Evolutionary conservation across 306 rosid genomes (phyloP), one percentile per base, ranked within the genome.

Genomic region (Prinsepia uniflora): DNA sequence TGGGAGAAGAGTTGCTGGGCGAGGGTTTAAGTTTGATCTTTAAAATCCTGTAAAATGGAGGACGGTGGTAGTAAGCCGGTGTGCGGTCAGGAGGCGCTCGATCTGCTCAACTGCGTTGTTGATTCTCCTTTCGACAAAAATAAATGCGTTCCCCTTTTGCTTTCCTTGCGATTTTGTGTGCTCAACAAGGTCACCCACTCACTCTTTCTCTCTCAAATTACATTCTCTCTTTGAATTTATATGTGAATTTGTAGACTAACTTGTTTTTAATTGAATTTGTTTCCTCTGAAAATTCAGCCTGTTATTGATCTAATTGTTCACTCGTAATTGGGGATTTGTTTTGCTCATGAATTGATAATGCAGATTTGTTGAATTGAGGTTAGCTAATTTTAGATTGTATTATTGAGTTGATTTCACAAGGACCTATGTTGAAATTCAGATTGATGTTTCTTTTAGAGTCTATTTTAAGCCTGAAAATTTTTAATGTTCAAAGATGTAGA

Each of bases 21-120:
- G n/a, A 24, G 30, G 30, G 30, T 24, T 24, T 24, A 24, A 24
- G 30, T 24, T 24, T 40, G 8, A 8, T 7, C 62, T 70, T 41
- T 65, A 76, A 83, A 86, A 68, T 59, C 76, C 76, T 42, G 61
- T 44, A 40, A 8, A 55, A 89, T 86, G 96, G 91, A 82, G 34
- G 63, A 75, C 77, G 40, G 71, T 65, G 47, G 56, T 48, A 57
- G 71, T 42, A 74, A 82, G 75, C 73, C 92, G 0, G 86, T 81
- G 54, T 93, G 98, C 75, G 92, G 84, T 22, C 76, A 82, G 79
- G 96, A 92, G 76, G 89, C 96, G 22, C 82, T 90, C 7, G 76
- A 82, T 81, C 89, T 89, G 59, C 88, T 88, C 57, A 93, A 93
- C 56, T 93, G 98, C 83, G 88, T 90, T 3, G 67, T 93, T 15